Evolutionary conservation across 2,329 filamentous ascomycete genomes (phyloP).

Genomic region (Sporothrix phasma): DNA sequence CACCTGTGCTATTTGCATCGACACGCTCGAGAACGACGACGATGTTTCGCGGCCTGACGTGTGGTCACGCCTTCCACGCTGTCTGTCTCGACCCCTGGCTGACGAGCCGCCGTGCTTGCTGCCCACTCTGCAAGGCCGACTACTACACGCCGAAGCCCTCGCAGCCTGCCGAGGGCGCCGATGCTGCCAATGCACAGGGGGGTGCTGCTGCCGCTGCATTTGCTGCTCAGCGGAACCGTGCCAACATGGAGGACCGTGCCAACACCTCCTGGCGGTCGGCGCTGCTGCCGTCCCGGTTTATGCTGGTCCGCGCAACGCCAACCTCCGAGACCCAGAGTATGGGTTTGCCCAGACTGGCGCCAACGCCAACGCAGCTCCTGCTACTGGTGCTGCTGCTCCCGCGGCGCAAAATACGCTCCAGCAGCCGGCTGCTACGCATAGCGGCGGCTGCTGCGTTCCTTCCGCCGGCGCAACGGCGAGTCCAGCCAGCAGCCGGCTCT

Average conservation of each 20-base stretch:
- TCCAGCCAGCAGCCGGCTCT: neutral
- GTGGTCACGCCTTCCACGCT: conserved; percentile 96
- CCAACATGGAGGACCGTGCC: conserved; percentile 38
- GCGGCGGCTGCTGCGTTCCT: conserved; percentile 8
- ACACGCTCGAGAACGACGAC: conserved; percentile 87
- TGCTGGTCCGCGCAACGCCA: neutral
- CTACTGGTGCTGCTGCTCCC: neutral
- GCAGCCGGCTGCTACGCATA: neutral
- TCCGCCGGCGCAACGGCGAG: conserved; percentile 10
- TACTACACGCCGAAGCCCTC: conserved; percentile 93
- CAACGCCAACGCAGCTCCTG: neutral
- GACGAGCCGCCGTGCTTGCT: conserved; percentile 87
- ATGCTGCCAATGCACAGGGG: neutral
- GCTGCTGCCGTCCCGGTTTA: conserved; percentile 2
- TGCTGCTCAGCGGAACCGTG: conserved; percentile 28
- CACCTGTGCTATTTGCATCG: conserved; percentile 92
- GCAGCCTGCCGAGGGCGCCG: conserved; percentile 31
- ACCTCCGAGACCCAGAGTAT: neutral
- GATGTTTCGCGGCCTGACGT: conserved; percentile 88
- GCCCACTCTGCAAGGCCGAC: conserved; percentile 94
- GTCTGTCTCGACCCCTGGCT: conserved; percentile 95
- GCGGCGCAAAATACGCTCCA: neutral
- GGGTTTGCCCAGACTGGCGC: neutral
- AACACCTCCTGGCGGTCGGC: conserved; percentile 29
- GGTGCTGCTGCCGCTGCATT: conserved; percentile 25